Evolutionary conservation across 2,329 filamentous ascomycete species (phyloP).

Genomic region (Colletotrichum paranaense): DNA sequence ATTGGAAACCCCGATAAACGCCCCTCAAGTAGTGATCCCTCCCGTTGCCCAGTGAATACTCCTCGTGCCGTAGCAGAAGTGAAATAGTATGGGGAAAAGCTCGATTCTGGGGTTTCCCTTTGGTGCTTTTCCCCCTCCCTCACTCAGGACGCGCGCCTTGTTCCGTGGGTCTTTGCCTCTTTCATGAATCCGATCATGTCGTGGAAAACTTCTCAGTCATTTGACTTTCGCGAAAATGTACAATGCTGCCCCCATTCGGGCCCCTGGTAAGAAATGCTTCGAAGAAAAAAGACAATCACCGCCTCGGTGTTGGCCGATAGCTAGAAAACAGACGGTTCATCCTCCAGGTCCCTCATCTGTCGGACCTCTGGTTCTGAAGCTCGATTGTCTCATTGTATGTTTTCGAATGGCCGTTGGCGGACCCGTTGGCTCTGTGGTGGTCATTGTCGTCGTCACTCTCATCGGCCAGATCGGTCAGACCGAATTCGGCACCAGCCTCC

Average conservation of each 20-base stretch:
- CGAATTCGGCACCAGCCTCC: slow-evolving; percentile 79
- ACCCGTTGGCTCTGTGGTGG: slow-evolving; percentile 50
- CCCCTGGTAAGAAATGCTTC: slow-evolving; percentile 27
- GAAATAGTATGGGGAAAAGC: slow-evolving; percentile 22
- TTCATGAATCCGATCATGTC: slow-evolving; percentile 36
- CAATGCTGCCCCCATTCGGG: slow-evolving; percentile 31
- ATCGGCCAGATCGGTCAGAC: slow-evolving; percentile 82
- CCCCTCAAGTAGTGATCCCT: slow-evolving; percentile 20
- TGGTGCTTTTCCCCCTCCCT: slow-evolving; percentile 12
- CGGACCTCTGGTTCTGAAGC: slow-evolving; percentile 59
- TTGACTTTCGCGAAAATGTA: slow-evolving; percentile 35
- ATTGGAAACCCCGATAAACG: slow-evolving; percentile 31
- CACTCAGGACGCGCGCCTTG: slow-evolving; percentile 23
- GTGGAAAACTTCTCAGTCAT: slow-evolving; percentile 36
- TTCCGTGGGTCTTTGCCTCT: slow-evolving; percentile 33
- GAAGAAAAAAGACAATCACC: slow-evolving; percentile 26
- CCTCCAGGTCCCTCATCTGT: slow-evolving; percentile 41
- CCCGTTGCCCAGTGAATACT: slow-evolving; percentile 25
- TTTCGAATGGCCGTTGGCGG: slow-evolving; percentile 53
- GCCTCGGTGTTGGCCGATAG: slow-evolving; percentile 15
- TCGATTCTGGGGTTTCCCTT: slow-evolving; percentile 14
- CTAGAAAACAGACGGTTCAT: slow-evolving; percentile 9
- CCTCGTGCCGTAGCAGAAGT: slow-evolving; percentile 30
- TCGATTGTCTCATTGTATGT: slow-evolving; percentile 58
- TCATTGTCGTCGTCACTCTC: slow-evolving; percentile 75